Conservation (phyloP, 177 flowering plant species). For the Vitis hybrid region DNA sequence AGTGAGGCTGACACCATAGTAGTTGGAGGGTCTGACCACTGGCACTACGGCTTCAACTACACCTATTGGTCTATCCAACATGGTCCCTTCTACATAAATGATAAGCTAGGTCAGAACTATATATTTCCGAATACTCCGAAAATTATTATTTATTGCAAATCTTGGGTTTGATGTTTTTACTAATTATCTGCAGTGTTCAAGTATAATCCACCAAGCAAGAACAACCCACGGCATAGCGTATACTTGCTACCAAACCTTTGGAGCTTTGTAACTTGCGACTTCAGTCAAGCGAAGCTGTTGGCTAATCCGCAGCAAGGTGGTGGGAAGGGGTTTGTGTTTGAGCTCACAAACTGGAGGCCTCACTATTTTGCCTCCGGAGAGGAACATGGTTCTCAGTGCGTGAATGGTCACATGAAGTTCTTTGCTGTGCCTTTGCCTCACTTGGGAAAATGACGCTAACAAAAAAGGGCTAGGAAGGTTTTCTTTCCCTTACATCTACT, state of each 20-base stretch:
- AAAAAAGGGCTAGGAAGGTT: no score
- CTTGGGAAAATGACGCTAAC: background rate
- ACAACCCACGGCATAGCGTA: slow-evolving; percentile 38
- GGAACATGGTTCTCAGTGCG: slow-evolving; percentile 40
- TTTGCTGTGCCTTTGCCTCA: slow-evolving; percentile 31
- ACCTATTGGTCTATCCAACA: slow-evolving; percentile 39
- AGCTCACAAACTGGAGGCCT: slow-evolving; percentile 30
- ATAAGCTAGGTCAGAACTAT: slow-evolving; percentile 26
- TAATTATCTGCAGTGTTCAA: slow-evolving; percentile 36
- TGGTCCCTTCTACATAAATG: slow-evolving; percentile 40
- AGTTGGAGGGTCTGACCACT: slow-evolving; percentile 37
- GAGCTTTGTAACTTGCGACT: slow-evolving; percentile 43
- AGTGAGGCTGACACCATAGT: no score
- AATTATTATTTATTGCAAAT: no score
- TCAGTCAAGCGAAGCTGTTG: slow-evolving; percentile 29
- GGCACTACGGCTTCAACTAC: slow-evolving; percentile 49
- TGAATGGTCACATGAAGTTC: slow-evolving; percentile 42
- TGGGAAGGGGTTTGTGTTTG: slow-evolving; percentile 41
- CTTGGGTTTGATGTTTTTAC: no score
- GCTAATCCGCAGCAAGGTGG: slow-evolving; percentile 34
- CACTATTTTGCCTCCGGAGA: slow-evolving; percentile 51
- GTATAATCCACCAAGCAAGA: slow-evolving; percentile 30
- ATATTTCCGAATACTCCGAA: no score
- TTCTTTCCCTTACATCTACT: no score
- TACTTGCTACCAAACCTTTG: slow-evolving; percentile 36